Evolutionary conservation across 2,329 filamentous ascomycete species (phyloP), one percentile per base, ranked within the genome.

Genomic region (Lachnellula arida): DNA sequence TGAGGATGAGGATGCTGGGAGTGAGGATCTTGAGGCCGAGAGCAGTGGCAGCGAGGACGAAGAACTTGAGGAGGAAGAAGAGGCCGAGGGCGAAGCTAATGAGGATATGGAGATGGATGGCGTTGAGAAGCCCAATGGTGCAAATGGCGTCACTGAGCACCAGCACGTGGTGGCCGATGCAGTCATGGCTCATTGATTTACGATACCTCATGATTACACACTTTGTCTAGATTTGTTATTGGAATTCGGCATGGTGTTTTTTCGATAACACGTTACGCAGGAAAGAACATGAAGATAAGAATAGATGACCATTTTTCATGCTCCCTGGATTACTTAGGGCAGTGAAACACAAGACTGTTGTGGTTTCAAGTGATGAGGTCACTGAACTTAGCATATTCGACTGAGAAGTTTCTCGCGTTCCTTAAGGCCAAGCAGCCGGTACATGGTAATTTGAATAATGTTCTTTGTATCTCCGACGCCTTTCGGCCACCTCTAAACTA

Each of bases 1-100:
- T 57, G 88, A 92, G 58, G 87, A 85, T 57, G 88, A 92, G 58
- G 87, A 85, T 57, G 55, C 55, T 28, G 88, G 85, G 62, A 89
- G 86, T 66, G 88, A 91, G 70, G 88, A 91, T 70, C 83, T 91
- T 46, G 88, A 91, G 67, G 86, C 84, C 54, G 88, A 91, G 71
- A 89, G 85, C 65, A 85, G 85, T 63, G 87, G 87, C 34, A 85
- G 85, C 59, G 83, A 89, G 23, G 65, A 65, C 8, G 64, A 66
- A n/a, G 64, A 67, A 37, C 54, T 57, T 14, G 81, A 81, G 53
- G 81, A 74, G 6, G 82, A 80, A 40, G 84, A 81, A 49, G 81
- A 58, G 17, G 65, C 32, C 37, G 74, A 75, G 49, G 72, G 67
- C 22, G 76, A 67, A 11, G 72, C 54, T 49, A 72, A 71, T 42